phyloP scores from a whole-genome alignment of 1,284 basidiomycete species.

The Cryptococcus neoformans region DNA sequence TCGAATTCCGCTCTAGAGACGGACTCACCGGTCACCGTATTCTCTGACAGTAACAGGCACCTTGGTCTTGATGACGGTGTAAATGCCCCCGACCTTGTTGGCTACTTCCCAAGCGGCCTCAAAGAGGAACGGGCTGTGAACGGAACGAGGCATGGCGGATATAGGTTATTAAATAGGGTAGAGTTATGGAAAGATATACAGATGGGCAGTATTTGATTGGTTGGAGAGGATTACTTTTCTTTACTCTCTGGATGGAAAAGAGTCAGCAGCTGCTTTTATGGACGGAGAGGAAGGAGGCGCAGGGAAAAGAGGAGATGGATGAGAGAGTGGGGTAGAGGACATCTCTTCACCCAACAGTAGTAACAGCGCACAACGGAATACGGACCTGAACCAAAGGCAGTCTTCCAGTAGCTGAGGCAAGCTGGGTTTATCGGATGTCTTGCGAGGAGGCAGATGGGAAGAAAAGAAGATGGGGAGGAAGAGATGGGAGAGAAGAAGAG shows the following conservation, averaged over 20 bases:
- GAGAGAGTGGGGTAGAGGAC: no score
- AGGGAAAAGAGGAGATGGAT: not conserved
- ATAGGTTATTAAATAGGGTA: not conserved
- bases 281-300: no score
- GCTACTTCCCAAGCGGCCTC: slow-evolving; percentile 93
- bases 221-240: not conserved
- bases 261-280: no score
- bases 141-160: slow-evolving; percentile 57
- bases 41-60: slow-evolving; percentile 95
- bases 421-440: not conserved
- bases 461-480: no score
- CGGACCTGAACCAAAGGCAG: no score
- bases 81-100: slow-evolving; percentile 98
- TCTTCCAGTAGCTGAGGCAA: no score
- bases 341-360: no score
- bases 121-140: slow-evolving; percentile 74
- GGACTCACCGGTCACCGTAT: slow-evolving; percentile 55
- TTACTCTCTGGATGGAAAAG: not conserved
- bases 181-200: not conserved
- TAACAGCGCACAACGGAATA: no score
- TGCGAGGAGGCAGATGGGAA: not conserved
- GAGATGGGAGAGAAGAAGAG: no score
- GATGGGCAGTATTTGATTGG: not conserved
- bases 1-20: not conserved
- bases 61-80: slow-evolving; percentile 99